Conservation (phyloP, 805 yeast species). For the Debaryomyces hansenii region DNA sequence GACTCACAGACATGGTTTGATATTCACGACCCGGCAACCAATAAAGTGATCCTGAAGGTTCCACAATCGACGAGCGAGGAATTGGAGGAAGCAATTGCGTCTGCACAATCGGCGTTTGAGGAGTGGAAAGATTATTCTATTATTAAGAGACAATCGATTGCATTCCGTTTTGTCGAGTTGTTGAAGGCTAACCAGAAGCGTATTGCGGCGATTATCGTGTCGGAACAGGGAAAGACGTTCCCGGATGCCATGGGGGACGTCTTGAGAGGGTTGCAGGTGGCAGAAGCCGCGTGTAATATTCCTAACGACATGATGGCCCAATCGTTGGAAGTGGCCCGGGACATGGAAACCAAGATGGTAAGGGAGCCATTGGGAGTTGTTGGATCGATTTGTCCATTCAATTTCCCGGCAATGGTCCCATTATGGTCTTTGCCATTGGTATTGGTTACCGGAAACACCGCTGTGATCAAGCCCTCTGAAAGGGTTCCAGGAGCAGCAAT, state of each 20-base stretch:
- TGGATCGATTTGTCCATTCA: conserved; percentile 77
- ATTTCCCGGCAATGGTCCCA: conserved; percentile 84
- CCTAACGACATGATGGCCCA: conserved; percentile 65
- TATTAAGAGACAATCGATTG: conserved; percentile 69
- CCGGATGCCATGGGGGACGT: conserved; percentile 75
- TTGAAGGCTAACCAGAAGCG: conserved; percentile 67
- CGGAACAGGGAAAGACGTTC: conserved; percentile 67
- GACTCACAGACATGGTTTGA: conserved; percentile 61
- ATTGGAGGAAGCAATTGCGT: conserved; percentile 60
- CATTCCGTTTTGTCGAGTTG: conserved; percentile 66
- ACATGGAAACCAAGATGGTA: conserved; percentile 77
- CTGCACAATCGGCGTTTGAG: conserved; percentile 64
- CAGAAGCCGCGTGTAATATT: conserved; percentile 69
- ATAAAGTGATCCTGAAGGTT: conserved; percentile 61
- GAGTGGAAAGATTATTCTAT: conserved; percentile 55
- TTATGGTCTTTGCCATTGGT: conserved; percentile 65
- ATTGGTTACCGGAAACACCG: conserved; percentile 71
- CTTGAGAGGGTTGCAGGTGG: conserved; percentile 73
- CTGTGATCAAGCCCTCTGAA: conserved; percentile 62
- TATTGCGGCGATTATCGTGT: conserved; percentile 55
- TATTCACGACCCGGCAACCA: conserved; percentile 75
- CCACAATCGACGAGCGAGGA: conserved; percentile 73
- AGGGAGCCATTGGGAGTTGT: conserved; percentile 76
- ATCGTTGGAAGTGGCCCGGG: conserved; percentile 64
- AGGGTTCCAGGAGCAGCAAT: conserved; percentile 81